Base-by-base conservation (phyloP, 768 basidiomycete genomes). In the Tricholoma hemisulphureum region DNA sequence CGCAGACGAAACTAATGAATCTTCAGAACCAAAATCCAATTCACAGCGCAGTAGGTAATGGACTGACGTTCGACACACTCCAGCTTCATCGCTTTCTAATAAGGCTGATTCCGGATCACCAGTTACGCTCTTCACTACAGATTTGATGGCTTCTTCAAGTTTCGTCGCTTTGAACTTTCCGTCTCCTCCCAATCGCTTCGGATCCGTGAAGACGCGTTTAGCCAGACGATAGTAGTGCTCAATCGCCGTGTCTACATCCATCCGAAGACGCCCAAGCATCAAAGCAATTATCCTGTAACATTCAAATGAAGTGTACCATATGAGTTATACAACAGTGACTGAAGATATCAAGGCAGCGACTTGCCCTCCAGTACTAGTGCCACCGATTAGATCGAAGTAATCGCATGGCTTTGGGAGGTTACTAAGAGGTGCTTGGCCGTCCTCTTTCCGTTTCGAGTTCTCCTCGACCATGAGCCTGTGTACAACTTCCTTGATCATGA, bases 301-400 rank as follows among this genome's bases (percentile, higher is more conserved):
- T 8, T 11, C 53, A 58, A 20, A 51, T 35, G 13, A 50, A 26
- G 45, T 46, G 45, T 10, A 46, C 6, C 6, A 16, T 24, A 26
- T 1, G 18, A 51, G 24, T 24, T 20, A 43, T 16, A 18, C 23
- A 20, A 18, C 8, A 43, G 3, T 23, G 35, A 32, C 13, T 21
- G 4, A 41, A 46, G 2, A 21, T 24, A 26, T 39, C 6, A 49
- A 24, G 43, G 7, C 5, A 14, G 35, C n/a, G 6, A 48, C 67
- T 32, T 13, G 68, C 67, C 67, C 68, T 6, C 67, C 68, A 29
- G 67, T 65, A 23, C 61, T 58, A 2, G 67, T 68, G 2, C 67
- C 67, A 16, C 63, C 63, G n/a, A 69, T 67, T 16, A 69, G 6
- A 56, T 69, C 66, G 34, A 69, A 69, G 29, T 63, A 67, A 8